A percentile compares a stretch with the other conserved stretches of the same genome.
Conservation (phyloP, 768 basidiomycete genomes). For the Tephrocybe sp. region DNA sequence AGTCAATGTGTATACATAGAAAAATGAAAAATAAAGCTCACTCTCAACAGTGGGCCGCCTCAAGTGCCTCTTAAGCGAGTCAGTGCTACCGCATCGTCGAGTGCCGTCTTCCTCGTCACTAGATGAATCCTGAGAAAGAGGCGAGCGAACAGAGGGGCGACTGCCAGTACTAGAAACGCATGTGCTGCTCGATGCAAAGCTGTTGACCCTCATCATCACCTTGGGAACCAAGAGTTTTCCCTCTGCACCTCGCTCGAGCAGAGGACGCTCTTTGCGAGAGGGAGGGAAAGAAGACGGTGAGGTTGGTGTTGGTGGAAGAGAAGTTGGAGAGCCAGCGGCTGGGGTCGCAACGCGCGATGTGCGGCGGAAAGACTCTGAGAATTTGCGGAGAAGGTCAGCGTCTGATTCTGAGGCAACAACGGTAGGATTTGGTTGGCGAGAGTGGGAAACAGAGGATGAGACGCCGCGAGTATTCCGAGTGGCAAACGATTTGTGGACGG, state of each 20-base stretch:
- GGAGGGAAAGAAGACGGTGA: conserved; percentile 34
- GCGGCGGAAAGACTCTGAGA: conserved; percentile 54
- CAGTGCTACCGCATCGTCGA: conserved; percentile 19
- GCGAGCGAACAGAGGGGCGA: conserved; percentile 27
- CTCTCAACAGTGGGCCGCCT: conserved; percentile 51
- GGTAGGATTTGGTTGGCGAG: conserved; percentile 11
- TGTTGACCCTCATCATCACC: conserved; percentile 36
- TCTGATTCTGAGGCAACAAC: conserved; percentile 20
- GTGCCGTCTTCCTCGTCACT: conserved; percentile 27
- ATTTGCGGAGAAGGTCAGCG: conserved; percentile 51
- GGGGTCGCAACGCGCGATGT: conserved; percentile 40
- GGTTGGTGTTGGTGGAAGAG: conserved; percentile 29
- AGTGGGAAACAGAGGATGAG: conserved; percentile 38
- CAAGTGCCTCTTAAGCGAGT: conserved; percentile 17
- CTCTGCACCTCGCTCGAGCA: conserved; percentile 59
- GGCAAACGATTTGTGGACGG: conserved; percentile 42
- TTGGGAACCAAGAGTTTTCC: conserved; percentile 58
- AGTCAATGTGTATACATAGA: not conserved
- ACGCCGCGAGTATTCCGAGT: conserved; percentile 49
- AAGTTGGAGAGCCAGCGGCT: conserved; percentile 32
- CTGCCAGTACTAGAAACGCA: conserved; percentile 32
- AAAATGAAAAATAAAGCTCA: conserved; percentile 31
- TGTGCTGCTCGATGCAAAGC: conserved; percentile 33
- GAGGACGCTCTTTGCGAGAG: conserved; percentile 44
- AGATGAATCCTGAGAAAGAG: conserved; percentile 24